Conservation (phyloP, 2,329 filamentous ascomycete species). For the Colletotrichum brevisporum region DNA sequence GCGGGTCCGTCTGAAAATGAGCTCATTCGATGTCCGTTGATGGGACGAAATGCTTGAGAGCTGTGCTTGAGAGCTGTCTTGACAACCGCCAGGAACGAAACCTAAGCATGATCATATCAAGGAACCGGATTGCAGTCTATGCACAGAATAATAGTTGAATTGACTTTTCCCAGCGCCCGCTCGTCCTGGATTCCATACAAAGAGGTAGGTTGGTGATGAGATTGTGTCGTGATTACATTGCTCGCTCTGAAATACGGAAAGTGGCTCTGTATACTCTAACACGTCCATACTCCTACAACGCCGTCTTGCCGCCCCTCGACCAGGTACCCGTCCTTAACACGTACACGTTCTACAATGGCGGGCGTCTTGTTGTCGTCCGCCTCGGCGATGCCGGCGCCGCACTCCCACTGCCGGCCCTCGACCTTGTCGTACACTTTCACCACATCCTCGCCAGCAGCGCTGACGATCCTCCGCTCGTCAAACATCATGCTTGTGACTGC, state of each 20-base stretch:
- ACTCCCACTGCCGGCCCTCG: conserved; percentile 96
- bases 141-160: background rate
- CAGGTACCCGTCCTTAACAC: conserved; percentile 94
- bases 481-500: conserved; percentile 98
- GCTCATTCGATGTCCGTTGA: background rate
- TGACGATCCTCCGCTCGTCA: conserved; percentile 88
- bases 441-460: conserved; percentile 91
- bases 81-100: background rate
- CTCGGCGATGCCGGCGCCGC: conserved; percentile 83
- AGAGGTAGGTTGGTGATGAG: no score
- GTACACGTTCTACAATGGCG: conserved; percentile 84
- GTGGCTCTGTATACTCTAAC: conserved; percentile 54
- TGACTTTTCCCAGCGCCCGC: background rate
- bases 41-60: conserved; percentile 13
- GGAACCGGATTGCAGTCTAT: background rate
- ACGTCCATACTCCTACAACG: conserved; percentile 91
- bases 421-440: conserved; percentile 99
- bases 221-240: conserved; percentile 28
- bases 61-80: no score
- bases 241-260: conserved; percentile 34
- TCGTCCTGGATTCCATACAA: no score
- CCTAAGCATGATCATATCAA: background rate
- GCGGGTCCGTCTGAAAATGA: conserved; percentile 33
- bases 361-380: conserved; percentile 75
- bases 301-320: conserved; percentile 92